Conservation (phyloP, 2,329 filamentous ascomycete genomes). For the Nectriaceae sp. region DNA sequence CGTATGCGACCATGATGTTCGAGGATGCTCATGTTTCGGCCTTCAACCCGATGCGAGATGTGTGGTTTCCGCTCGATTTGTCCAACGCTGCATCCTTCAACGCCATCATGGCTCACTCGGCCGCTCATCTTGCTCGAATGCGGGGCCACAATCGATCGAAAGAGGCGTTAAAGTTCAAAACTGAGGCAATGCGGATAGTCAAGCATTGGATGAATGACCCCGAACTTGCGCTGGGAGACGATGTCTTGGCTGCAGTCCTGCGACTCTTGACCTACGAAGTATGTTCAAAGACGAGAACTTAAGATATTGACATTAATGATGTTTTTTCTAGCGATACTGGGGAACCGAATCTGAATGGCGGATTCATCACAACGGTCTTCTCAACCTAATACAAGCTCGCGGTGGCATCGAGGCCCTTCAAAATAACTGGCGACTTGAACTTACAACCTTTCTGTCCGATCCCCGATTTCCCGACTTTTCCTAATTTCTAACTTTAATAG, state of each 20-base stretch:
- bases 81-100: slow-evolving; percentile 44
- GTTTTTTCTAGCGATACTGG: background rate
- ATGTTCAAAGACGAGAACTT: background rate
- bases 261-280: background rate
- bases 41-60: slow-evolving; percentile 42
- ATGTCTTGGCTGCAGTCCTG: slow-evolving; percentile 14
- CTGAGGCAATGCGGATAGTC: slow-evolving; percentile 38
- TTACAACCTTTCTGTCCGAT: background rate
- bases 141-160: slow-evolving; percentile 28
- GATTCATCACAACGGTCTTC: background rate
- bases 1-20: slow-evolving; percentile 36
- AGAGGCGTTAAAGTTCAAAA: slow-evolving; percentile 34
- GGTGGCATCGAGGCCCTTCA: background rate
- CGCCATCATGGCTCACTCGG: slow-evolving; percentile 42
- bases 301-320: background rate
- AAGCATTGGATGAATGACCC: slow-evolving; percentile 34
- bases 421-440: background rate
- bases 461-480: background rate
- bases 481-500: background rate
- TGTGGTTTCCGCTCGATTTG: slow-evolving; percentile 41
- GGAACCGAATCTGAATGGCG: background rate
- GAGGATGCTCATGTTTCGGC: slow-evolving; percentile 22
- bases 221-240: slow-evolving; percentile 32
- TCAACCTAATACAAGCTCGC: background rate
- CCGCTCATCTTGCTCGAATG: slow-evolving; percentile 38